These are phyloP conservation scores for Thraustochytrium sp. DNA, from an alignment of 352 stramenopile genomes.

Conservation along the genomic window DNA sequence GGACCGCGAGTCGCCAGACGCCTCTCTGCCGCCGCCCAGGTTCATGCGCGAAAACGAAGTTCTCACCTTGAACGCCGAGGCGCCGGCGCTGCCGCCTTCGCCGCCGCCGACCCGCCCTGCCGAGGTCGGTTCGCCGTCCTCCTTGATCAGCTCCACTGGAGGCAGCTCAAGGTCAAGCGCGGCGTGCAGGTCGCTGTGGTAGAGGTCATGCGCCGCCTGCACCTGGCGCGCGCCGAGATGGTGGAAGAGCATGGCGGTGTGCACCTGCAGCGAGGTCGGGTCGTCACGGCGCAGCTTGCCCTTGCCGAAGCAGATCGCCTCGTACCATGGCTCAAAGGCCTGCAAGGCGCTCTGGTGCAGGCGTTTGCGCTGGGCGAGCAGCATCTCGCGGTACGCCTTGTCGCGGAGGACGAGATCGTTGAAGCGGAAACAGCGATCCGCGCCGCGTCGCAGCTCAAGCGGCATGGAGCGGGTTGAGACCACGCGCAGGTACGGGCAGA, in stretches of 20 bases:
- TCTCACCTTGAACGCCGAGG: too few species aligned
- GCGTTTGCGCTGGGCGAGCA: background rate
- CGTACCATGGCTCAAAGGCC: background rate
- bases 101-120: too few species aligned
- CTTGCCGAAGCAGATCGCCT: background rate
- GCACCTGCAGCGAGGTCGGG: background rate
- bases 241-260: background rate
- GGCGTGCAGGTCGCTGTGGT: background rate
- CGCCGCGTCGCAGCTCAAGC: background rate
- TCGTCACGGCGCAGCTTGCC: background rate
- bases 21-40: background rate
- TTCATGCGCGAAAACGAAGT: too few species aligned
- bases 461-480: background rate
- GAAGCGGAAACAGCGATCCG: background rate
- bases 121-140: too few species aligned
- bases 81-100: too few species aligned
- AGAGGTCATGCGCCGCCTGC: background rate
- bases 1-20: background rate
- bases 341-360: background rate
- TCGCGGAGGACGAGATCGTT: background rate
- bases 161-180: background rate
- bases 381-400: slow-evolving; percentile 23
- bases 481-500: background rate
- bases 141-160: background rate
- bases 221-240: background rate